A percentile compares a stretch with the other conserved stretches of the same genome.
These are phyloP conservation scores for Lathyrus aphaca DNA, from an alignment of 306 rosid genomes.

Conservation along the genomic window DNA sequence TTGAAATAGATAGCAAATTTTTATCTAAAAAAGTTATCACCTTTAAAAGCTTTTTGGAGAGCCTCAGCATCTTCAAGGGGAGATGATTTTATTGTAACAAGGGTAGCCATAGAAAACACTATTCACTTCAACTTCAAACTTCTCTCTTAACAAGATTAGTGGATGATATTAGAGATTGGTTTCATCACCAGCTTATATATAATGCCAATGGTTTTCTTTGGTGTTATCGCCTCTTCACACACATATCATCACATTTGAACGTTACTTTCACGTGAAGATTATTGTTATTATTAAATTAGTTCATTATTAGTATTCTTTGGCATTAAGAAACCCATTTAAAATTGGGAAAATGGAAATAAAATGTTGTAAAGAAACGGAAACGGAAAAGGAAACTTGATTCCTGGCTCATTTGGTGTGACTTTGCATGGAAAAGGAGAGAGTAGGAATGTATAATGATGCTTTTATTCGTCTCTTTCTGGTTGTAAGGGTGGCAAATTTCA, in stretches of 20 bases:
- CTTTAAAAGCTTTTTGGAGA: constrained; percentile 67
- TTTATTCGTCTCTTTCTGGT: neutral
- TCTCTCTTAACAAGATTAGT: constrained; percentile 15
- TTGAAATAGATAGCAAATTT: too few species aligned
- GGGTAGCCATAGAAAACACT: constrained; percentile 58
- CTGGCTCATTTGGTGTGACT: neutral
- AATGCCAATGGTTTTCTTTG: constrained; percentile 41
- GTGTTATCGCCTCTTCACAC: constrained; percentile 41
- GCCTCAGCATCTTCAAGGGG: constrained; percentile 57
- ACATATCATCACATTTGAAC: constrained; percentile 21
- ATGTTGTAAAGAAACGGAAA: constrained; percentile 24
- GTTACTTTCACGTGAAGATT: constrained; percentile 42
- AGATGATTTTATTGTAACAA: constrained; percentile 40
- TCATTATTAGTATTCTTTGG: constrained; percentile 22
- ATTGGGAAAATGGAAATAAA: neutral
- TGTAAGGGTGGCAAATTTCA: constrained; percentile 34
- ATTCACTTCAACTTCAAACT: neutral
- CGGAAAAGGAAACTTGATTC: constrained; percentile 21
- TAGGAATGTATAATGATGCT: neutral
- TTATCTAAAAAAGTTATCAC: constrained; percentile 23
- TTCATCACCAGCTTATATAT: constrained; percentile 12
- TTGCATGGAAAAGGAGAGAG: constrained; percentile 24
- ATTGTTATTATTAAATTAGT: neutral
- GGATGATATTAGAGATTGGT: constrained; percentile 6
- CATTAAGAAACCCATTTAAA: constrained; percentile 24